A percentile compares a stretch with the other conserved stretches of the same genome.
Conservation (phyloP, 768 basidiomycete genomes). For the Rhodotorula paludigena region DNA sequence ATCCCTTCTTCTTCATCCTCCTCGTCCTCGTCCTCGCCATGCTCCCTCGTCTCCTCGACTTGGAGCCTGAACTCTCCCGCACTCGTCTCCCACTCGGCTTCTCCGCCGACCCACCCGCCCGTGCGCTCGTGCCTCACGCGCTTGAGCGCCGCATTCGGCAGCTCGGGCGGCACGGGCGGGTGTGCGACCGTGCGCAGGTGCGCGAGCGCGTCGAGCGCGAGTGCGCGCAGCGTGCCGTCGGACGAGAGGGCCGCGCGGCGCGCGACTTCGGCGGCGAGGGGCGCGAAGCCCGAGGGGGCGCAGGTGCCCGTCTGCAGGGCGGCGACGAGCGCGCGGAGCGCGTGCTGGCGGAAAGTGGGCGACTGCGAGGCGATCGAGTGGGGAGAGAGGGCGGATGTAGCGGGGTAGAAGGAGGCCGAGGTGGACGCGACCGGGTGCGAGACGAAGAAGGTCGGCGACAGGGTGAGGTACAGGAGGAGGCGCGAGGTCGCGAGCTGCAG, state of each 20-base stretch:
- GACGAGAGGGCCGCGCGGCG: background rate
- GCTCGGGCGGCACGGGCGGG: constrained; percentile 19
- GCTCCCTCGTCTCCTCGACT: background rate
- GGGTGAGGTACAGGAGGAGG: constrained; percentile 33
- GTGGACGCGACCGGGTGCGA: constrained; percentile 12
- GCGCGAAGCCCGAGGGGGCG: constrained; percentile 2
- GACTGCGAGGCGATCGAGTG: constrained; percentile 27
- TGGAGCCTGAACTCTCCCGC: constrained; percentile 21
- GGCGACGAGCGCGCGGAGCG: constrained; percentile 14
- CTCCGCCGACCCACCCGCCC: constrained; percentile 18
- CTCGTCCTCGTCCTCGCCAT: constrained; percentile 4
- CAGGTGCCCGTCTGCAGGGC: background rate
- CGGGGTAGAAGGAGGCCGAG: constrained; percentile 31
- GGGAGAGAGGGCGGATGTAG: constrained; percentile 1
- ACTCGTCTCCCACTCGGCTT: constrained; percentile 3
- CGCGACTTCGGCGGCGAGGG: constrained; percentile 14
- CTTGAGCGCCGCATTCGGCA: constrained; percentile 8
- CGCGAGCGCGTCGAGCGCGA: background rate
- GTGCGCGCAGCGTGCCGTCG: background rate
- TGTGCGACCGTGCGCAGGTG: background rate
- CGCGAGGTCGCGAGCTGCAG: constrained; percentile 36
- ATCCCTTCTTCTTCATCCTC: background rate
- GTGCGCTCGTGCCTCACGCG: background rate
- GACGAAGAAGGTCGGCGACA: constrained; percentile 26
- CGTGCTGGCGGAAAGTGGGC: constrained; percentile 5